These are phyloP conservation scores for Penicillium sp. DNA, from an alignment of 2,329 filamentous ascomycete species.

Conservation along the genomic window DNA sequence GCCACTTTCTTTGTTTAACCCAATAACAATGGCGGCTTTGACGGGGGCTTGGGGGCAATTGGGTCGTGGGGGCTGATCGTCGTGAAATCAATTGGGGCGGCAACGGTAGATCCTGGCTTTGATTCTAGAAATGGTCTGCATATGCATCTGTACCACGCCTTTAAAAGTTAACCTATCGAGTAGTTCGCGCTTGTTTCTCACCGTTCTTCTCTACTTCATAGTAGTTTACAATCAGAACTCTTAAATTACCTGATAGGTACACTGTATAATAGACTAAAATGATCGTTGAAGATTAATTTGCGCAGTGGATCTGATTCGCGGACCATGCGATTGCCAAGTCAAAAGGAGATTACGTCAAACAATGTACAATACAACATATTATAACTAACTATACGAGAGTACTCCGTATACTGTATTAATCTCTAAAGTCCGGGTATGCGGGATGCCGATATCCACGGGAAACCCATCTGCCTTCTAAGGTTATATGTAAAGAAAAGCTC, in stretches of 20 bases:
- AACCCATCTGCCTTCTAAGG: neutral
- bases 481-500: neutral
- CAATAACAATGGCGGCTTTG: slow-evolving; percentile 16
- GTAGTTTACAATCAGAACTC: neutral
- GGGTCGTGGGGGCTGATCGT: slow-evolving; percentile 18
- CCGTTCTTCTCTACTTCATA: neutral
- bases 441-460: neutral
- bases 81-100: slow-evolving; percentile 19
- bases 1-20: slow-evolving; percentile 6
- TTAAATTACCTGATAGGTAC: neutral
- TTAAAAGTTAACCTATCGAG: neutral
- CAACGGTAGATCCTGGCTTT: slow-evolving; percentile 19
- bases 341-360: neutral
- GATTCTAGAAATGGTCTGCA: slow-evolving; percentile 7
- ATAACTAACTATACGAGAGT: too few relatives aligned
- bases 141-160: slow-evolving; percentile 1
- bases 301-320: slow-evolving; percentile 16
- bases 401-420: neutral
- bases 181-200: slow-evolving; percentile 1
- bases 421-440: neutral
- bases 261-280: neutral
- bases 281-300: slow-evolving; percentile 8
- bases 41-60: slow-evolving; percentile 12
- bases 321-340: slow-evolving; percentile 11
- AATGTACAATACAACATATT: neutral